Evolutionary conservation across 1,139 yeast genomes (phyloP), one percentile per base, ranked within the genome.

Genomic region (Sugiyamaella paludigena): DNA sequence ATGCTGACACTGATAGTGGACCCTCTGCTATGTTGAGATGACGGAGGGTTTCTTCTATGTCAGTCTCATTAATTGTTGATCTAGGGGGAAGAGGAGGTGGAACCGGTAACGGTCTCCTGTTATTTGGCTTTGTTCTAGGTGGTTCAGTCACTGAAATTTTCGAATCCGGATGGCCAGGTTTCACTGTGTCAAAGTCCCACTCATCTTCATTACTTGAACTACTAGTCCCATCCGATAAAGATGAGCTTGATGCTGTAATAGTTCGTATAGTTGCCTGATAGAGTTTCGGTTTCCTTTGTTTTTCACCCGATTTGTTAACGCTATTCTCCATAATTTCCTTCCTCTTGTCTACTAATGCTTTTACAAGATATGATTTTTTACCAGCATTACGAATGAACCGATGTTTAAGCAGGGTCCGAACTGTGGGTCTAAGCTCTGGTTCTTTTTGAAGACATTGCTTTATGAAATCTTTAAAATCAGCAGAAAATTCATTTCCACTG

Each of bases 371-470:
- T 1, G 61, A 57, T 43, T 66, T 68, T 36, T 65, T 66, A 11
- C 74, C 75, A 1, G 78, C 75, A 41, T 66, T 74, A 59, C 58
- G 67, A 19, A 87, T 74, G 56, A 87, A 86, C 46, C 75, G 74
- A 53, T 83, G 87, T 50, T 73, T 75, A 41, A 84, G 67, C n/a
- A 88, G 70, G 43, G 74, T 76, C 11, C 69, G 62, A 0, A 94
- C 87, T 12, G 79, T 69, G 4, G 79, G 80, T 47, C 96, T 72
- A 19, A 70, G 65, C 16, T 65, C 64, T 0, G 95, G 88, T 52
- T 79, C 79, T 56, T 83, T 80, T 28, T 76, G 72, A 53, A 88
- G 74, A 60, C 96, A 88, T 40, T 70, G 70, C n/a, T 65, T 61
- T 8, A 86, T 76, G 64, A 88, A 88, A 52, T 84, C 85, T 51